phyloP scores from a whole-genome alignment of 2,329 filamentous ascomycete species.

The Colletotrichum siamense region DNA sequence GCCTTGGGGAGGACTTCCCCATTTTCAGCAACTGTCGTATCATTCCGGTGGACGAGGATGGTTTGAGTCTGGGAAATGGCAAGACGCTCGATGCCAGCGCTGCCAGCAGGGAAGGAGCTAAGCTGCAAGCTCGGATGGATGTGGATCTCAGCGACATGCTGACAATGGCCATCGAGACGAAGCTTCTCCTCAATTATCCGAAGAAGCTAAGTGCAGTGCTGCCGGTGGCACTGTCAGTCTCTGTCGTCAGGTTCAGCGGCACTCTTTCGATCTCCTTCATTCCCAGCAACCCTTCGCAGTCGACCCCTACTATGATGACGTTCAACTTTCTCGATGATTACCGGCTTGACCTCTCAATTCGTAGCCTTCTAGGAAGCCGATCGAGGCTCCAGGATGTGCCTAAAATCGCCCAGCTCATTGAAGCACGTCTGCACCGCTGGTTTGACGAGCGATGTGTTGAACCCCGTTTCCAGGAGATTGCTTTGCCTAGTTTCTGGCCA shows the following conservation, averaged over 20 bases:
- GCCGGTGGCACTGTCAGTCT: slow-evolving; percentile 90
- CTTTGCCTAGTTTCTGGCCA: slow-evolving; percentile 82
- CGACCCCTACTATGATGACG: slow-evolving; percentile 84
- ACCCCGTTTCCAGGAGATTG: slow-evolving; percentile 86
- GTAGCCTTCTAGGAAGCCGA: slow-evolving; percentile 80
- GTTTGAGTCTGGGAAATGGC: slow-evolving; percentile 58
- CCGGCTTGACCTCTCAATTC: slow-evolving; percentile 80
- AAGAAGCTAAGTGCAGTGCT: slow-evolving; percentile 87
- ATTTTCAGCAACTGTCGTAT: slow-evolving; percentile 99
- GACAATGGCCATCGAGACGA: slow-evolving; percentile 93
- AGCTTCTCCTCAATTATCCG: slow-evolving; percentile 91
- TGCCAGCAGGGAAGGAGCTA: slow-evolving; percentile 67
- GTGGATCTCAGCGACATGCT: slow-evolving; percentile 97
- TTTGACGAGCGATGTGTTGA: slow-evolving; percentile 88
- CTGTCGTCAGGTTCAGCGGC: slow-evolving; percentile 91
- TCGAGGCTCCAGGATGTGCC: slow-evolving; percentile 84
- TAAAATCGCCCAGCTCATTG: slow-evolving; percentile 85
- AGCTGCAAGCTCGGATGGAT: slow-evolving; percentile 94
- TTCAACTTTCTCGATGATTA: slow-evolving; percentile 95
- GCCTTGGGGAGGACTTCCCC: slow-evolving; percentile 93
- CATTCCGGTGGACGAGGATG: slow-evolving; percentile 87
- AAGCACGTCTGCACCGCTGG: slow-evolving; percentile 81
- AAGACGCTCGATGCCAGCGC: slow-evolving; percentile 57
- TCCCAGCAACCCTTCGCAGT: slow-evolving; percentile 71
- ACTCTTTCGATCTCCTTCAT: slow-evolving; percentile 94